A percentile compares a stretch with the other conserved stretches of the same genome.
Evolutionary conservation across 2,329 filamentous ascomycete genomes (phyloP).

Genomic region (Pestalotiopsis sp.): DNA sequence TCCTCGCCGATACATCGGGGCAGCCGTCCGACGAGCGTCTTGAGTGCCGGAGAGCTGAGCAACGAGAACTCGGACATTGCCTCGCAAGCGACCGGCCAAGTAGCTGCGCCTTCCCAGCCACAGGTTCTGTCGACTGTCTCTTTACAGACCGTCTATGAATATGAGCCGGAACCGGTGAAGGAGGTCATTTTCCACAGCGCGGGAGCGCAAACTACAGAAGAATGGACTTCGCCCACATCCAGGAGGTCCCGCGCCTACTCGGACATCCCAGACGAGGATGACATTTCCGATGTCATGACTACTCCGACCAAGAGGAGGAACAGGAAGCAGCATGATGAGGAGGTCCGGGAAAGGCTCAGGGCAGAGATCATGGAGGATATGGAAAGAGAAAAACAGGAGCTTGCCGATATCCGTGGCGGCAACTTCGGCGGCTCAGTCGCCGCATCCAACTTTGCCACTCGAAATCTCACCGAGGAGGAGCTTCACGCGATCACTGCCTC

Average conservation of each 20-base stretch:
- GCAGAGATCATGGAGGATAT: conserved; percentile 93
- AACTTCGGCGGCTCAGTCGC: conserved; percentile 45
- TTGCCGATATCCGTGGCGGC: conserved; percentile 53
- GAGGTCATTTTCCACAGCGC: conserved; percentile 98
- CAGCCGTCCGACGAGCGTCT: conserved; percentile 83
- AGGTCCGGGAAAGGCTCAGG: conserved; percentile 81
- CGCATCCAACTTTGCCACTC: conserved; percentile 70
- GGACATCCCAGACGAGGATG: conserved; percentile 67
- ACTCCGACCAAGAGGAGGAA: conserved; percentile 75
- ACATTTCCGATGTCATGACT: conserved; percentile 54
- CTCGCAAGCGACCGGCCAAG: conserved; percentile 38
- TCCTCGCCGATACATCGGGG: conserved; percentile 69
- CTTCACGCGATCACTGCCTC: conserved; percentile 88
- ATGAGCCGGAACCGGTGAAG: conserved; percentile 72
- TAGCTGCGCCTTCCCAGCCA: conserved; percentile 43
- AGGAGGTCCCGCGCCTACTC: conserved; percentile 57
- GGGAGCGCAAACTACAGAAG: conserved; percentile 86
- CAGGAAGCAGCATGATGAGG: conserved; percentile 81
- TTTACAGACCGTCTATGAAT: conserved; percentile 79
- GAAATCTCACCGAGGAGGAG: conserved; percentile 82
- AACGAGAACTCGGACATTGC: conserved; percentile 69
- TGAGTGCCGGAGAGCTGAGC: conserved; percentile 81
- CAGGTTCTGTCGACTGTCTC: conserved; percentile 77
- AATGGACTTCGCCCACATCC: conserved; percentile 63
- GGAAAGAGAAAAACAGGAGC: conserved; percentile 65